Evolutionary conservation across 2,329 filamentous ascomycete genomes (phyloP).

Genomic region (Xylaria sp.): DNA sequence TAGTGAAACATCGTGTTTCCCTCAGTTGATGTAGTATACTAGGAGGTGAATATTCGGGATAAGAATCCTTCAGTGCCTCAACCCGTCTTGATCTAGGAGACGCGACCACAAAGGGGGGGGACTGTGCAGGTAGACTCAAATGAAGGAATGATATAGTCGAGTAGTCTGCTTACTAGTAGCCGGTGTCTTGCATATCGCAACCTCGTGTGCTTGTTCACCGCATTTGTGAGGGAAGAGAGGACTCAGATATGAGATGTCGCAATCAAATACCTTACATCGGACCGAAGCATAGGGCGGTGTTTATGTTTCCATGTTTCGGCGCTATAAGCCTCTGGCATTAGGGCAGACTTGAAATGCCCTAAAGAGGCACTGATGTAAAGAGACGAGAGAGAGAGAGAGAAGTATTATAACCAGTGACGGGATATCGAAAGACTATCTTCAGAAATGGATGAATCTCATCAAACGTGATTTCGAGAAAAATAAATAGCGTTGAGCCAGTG

Average conservation of each 20-base stretch:
- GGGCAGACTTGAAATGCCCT: background rate
- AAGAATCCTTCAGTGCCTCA: no score
- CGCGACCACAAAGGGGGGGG: no score
- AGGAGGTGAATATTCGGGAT: no score
- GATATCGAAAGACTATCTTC: background rate
- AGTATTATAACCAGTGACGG: background rate
- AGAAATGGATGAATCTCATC: constrained; percentile 1
- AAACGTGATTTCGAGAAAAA: background rate
- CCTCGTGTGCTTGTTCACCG: background rate
- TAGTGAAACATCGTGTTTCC: no score
- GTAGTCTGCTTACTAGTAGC: background rate
- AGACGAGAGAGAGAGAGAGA: no score
- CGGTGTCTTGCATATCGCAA: background rate
- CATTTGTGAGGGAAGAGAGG: background rate
- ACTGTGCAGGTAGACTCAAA: no score
- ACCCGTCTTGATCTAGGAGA: no score
- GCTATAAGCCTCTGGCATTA: background rate
- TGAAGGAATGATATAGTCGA: background rate
- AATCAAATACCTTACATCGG: constrained; percentile 11
- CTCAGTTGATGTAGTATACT: no score
- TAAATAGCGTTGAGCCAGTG: constrained; percentile 13
- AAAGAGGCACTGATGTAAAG: background rate
- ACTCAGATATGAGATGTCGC: background rate
- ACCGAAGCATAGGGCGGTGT: background rate
- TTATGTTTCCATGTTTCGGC: background rate